Evolutionary conservation across 805 yeast species (phyloP), one percentile per base, ranked within the genome.

Genomic region (Candida pini): DNA sequence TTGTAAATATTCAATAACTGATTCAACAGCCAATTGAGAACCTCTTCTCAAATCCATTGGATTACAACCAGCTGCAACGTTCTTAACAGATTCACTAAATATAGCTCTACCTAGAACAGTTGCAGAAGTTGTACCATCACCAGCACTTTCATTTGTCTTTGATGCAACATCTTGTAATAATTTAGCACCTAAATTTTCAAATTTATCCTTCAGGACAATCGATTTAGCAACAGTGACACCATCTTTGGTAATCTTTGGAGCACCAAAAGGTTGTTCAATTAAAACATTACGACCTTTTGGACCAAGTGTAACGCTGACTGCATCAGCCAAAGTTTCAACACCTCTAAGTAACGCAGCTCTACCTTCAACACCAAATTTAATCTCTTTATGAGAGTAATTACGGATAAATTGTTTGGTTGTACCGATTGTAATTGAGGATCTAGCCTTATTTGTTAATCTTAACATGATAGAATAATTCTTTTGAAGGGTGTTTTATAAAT

Each of bases 1-100:
- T 54, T 84, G 86, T 55, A 90, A 73, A 64, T 73, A 90, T 42
- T 80, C 75, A 46, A 90, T 89, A 33, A 89, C 95, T 28, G 89
- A 88, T 60, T 86, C 90, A 33, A 89, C 97, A 27, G 97, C 98
- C 41, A 95, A 82, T 70, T 89, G 96, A 31, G 96, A 78, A 54
- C 98, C 98, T 60, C 92, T 80, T 76, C 97, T 85, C 58, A 90
- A 74, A 56, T 90, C 97, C 92, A 88, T 89, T 53, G 98, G 97
- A 71, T 90, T 92, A 67, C 96, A 89, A 42, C 98, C 98, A 38
- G 97, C 96, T 43, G 97, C 97, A 29, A 92, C 98, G 56, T 87
- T 87, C 73, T 87, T 88, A 42, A 90, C 95, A 20, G 94, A 77
- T 66, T 92, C 97, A 41, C 95, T 81, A 70, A 90, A 86, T 51